Evolutionary conservation across 1,284 basidiomycete species (phyloP), one percentile per base, ranked within the genome.

Genomic region (Sporisorium iseilematis-ciliati): DNA sequence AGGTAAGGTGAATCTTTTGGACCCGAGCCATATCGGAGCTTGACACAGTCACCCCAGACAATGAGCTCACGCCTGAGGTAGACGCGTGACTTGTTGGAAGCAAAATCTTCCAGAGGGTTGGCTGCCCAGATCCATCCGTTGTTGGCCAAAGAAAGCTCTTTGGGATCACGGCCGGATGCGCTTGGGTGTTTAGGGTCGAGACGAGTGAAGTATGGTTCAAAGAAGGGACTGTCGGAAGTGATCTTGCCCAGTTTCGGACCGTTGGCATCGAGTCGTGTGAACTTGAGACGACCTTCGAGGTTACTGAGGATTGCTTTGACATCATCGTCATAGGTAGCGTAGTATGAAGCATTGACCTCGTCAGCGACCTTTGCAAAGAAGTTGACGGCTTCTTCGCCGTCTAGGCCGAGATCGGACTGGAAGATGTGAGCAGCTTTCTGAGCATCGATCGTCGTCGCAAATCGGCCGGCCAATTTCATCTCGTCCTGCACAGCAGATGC

Each of bases 121-220:
- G 96, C 95, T 65, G 92, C 89, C 96, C 96, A 99, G 79, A 99
- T 96, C 96, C 96, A 99, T 7, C 96, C 96, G 82, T 99, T 99
- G 87, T 98, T 97, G 6, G 96, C 96, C 12, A 82, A 62, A 0
- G 92, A 91, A 80, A 95, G 92, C 10, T 89, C 88, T 21, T 88
- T 84, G 2, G 91, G 90, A 64, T 94, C 90, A 68, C 88, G 87
- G n/a, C 70, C 75, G 35, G 75, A 57, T 4, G 67, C 67, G 14
- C 51, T 56, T 7, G 81, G 76, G 35, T 82, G 68, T 26, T 75
- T 65, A 43, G 80, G 78, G 31, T 78, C 77, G 21, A 82, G 75
- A 12, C 81, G 74, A 16, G 81, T 82, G 40, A 82, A 82, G 69
- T 82, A 82, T 2, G 69, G 66, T 62, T 82, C 81, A 50, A 74